Evolutionary conservation across 108 stramenopile genomes (phyloP), one percentile per base, ranked within the genome.

Genomic region (Skeletonema grethae): DNA sequence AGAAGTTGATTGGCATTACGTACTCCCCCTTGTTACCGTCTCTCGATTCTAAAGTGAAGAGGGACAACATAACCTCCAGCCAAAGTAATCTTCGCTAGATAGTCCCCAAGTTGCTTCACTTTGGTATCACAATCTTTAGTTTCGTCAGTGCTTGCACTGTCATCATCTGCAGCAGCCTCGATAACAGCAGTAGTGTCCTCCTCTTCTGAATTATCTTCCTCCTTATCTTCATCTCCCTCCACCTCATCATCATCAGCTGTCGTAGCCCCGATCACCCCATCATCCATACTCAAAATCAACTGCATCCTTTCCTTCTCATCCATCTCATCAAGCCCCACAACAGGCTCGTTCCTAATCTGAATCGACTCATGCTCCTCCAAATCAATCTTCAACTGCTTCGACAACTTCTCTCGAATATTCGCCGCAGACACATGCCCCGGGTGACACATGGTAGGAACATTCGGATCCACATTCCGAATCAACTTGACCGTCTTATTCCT

Each of bases 301-400:
- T 75, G 35, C 66, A 82, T 76, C 6, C 87, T 29, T 62, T 90
- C 90, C 35, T 78, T 79, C 46, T 85, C 80, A 9, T 75, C 59
- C 70, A 78, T 63, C 20, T 82, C 85, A 3, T 79, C 84, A 20
- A 78, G 38, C n/a, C 77, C 76, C 25, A 63, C 65, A 32, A 84
- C 50, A 12, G 87, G 82, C 20, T 74, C 69, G 16, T 72, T 76
- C 36, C 56, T 61, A 63, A 95, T 81, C 38, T 86, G 88, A 20
- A 95, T 67, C n/a, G 61, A 64, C 75, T 95, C 94, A 62, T 87
- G 79, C 2, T 75, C 83, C 57, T 91, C 88, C 56, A 95, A 73
- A 79, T 95, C 94, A 68, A 95, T 95, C 66, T 86, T 87, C 3
- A 95, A 82, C 62, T 95, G 94, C 69, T 88, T 92, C 30, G 85